Base-by-base conservation (phyloP, 1,284 basidiomycete genomes). In the Blastosporella zonata region DNA sequence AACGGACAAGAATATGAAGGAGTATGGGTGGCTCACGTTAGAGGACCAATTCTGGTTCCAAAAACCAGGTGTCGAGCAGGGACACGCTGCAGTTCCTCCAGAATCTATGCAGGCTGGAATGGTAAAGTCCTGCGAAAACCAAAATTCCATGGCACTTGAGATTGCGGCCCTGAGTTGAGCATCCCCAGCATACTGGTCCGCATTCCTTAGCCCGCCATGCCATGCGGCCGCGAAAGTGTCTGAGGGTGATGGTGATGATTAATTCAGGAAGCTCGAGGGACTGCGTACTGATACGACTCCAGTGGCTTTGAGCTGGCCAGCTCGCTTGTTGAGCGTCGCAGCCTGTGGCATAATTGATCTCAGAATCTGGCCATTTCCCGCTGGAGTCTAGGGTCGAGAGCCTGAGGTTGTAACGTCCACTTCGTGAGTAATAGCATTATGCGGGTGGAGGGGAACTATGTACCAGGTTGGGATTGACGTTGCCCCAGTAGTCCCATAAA, bases 81-180 rank as follows among this genome's bases (percentile, higher is more conserved):
- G 78, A 53, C 82, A 85, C 6, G 62, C 57, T 6, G 61, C 43
- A 1, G 67, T 69, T 1, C 82, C 81, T 10, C 82, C 82, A 3
- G 63, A 64, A 56, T 81, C 78, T 35, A 86, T 62, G 60, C 85
- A 87, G 7, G 68, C 74, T 1, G 67, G 52, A 43, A 73, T 70
- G 9, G 73, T 76, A 58, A 81, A 81, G 59, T 87, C 85, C 49
- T 77, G 75, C 6, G 61, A 60, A 53, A 87, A 87, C 84, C 84
- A 88, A 56, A 74, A 87, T 50, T 78, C 67, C 78, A 87, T 81
- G 4, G 79, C 82, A 13, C 59, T 59, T 2, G 70, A 71, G 12
- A 80, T 78, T 2, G 73, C 70, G 10, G 60, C 53, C 21, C 73
- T 67, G 2, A 84, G 57, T 0, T 62, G 55, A 0, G 66, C 44